These are phyloP conservation scores for Thalassiosira exigua DNA, from an alignment of 352 stramenopile species.

Conservation along the genomic window DNA sequence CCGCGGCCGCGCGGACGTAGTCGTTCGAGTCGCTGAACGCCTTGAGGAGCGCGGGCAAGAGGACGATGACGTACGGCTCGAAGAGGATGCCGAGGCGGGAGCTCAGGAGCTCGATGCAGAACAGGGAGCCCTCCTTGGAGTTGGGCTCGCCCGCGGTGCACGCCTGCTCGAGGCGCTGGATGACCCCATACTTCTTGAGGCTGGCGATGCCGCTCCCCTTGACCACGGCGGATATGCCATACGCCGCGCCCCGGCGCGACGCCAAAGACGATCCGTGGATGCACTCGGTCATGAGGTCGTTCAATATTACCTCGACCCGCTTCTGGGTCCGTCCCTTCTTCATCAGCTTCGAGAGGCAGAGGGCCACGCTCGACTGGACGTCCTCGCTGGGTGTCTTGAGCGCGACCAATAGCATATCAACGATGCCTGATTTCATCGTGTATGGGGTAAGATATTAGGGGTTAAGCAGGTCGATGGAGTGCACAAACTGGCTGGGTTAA, in stretches of 20 bases:
- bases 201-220: slow-evolving; percentile 98
- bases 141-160: slow-evolving; percentile 64
- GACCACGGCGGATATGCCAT: slow-evolving; percentile 97
- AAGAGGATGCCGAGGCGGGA: slow-evolving; percentile 96
- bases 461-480: too few relatives aligned
- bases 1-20: slow-evolving; percentile 95
- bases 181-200: slow-evolving; percentile 97
- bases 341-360: slow-evolving; percentile 82
- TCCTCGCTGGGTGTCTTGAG: slow-evolving; percentile 83
- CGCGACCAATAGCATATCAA: slow-evolving; percentile 82
- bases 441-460: too few relatives aligned
- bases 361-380: slow-evolving; percentile 79
- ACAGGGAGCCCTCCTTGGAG: slow-evolving; percentile 89
- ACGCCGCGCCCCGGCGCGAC: slow-evolving; percentile 89
- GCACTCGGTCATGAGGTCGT: slow-evolving; percentile 73
- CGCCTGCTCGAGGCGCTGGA: slow-evolving; percentile 88
- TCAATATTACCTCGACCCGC: slow-evolving; percentile 76
- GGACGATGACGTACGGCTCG: slow-evolving; percentile 97
- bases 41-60: slow-evolving; percentile 98
- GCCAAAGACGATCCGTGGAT: slow-evolving; percentile 72
- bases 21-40: slow-evolving; percentile 96
- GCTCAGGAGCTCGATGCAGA: slow-evolving; percentile 97
- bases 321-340: slow-evolving; percentile 83
- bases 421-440: too few relatives aligned
- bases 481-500: too few relatives aligned